Evolutionary conservation across 495 filamentous ascomycete genomes (phyloP).

Genomic region (Pseudotulostoma volvatum): DNA sequence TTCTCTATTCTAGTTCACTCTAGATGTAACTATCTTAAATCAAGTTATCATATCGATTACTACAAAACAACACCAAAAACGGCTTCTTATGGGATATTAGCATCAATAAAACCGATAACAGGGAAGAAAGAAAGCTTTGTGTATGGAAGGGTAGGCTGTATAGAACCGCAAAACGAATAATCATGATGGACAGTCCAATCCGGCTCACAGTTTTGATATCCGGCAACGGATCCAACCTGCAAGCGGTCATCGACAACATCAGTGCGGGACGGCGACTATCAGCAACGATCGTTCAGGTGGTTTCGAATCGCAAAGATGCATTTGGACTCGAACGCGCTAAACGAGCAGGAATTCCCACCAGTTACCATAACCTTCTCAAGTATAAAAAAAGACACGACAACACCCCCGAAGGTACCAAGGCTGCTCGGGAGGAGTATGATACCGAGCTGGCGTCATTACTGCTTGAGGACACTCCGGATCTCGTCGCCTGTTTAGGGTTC

Average conservation of each 20-base stretch:
- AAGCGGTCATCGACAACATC: conserved; percentile 71
- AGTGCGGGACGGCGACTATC: conserved; percentile 36
- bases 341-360: conserved; percentile 54
- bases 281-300: conserved; percentile 52
- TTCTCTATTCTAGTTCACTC: no score
- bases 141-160: no score
- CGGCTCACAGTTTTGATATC: conserved; percentile 53
- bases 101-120: no score
- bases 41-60: no score
- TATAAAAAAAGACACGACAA: conserved; percentile 38
- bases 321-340: conserved; percentile 62
- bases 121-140: no score
- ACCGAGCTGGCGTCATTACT: conserved; percentile 60
- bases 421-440: conserved; percentile 57
- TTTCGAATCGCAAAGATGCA: conserved; percentile 69
- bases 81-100: no score
- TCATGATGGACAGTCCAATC: conserved; percentile 18
- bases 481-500: conserved; percentile 45
- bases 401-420: conserved; percentile 26
- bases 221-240: conserved; percentile 74
- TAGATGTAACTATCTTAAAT: no score
- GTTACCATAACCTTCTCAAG: conserved; percentile 73
- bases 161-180: no score
- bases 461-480: conserved; percentile 46
- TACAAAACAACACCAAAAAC: no score